These are phyloP conservation scores for Termitomyces sp. DNA, from an alignment of 768 basidiomycete species.

Conservation along the genomic window DNA sequence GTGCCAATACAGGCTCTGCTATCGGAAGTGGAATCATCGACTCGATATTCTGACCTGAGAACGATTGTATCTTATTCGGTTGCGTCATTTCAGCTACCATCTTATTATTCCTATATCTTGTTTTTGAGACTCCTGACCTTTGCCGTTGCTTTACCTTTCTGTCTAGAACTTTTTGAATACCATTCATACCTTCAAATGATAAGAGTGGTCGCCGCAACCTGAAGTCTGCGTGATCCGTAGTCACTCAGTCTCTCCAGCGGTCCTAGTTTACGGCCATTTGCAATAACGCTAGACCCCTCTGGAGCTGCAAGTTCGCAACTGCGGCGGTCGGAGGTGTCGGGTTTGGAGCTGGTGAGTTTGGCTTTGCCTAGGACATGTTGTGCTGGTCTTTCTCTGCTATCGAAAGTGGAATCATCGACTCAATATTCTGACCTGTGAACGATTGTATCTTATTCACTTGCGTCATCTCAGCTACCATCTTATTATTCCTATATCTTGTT, in stretches of 20 bases:
- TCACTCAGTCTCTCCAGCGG: too few relatives aligned
- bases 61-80: neutral
- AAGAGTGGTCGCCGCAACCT: too few relatives aligned
- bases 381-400: constrained; percentile 24
- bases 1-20: constrained; percentile 30
- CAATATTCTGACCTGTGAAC: constrained; percentile 31
- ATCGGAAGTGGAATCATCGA: constrained; percentile 39
- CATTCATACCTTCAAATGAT: too few relatives aligned
- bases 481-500: neutral
- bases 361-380: neutral
- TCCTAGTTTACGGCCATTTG: too few relatives aligned
- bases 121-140: too few relatives aligned
- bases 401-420: constrained; percentile 36
- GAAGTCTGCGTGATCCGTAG: too few relatives aligned
- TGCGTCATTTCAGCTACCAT: neutral
- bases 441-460: neutral
- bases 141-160: too few relatives aligned
- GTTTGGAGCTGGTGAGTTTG: constrained; percentile 58
- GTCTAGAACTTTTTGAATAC: too few relatives aligned
- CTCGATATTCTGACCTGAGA: constrained; percentile 33
- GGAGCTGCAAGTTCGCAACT: constrained; percentile 39
- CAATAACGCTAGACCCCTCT: too few relatives aligned
- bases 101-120: neutral
- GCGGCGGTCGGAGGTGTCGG: constrained; percentile 63
- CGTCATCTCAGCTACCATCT: neutral